Evolutionary conservation across 2,329 filamentous ascomycete genomes (phyloP), one percentile per base, ranked within the genome.

Genomic region (Fusarium sp.): DNA sequence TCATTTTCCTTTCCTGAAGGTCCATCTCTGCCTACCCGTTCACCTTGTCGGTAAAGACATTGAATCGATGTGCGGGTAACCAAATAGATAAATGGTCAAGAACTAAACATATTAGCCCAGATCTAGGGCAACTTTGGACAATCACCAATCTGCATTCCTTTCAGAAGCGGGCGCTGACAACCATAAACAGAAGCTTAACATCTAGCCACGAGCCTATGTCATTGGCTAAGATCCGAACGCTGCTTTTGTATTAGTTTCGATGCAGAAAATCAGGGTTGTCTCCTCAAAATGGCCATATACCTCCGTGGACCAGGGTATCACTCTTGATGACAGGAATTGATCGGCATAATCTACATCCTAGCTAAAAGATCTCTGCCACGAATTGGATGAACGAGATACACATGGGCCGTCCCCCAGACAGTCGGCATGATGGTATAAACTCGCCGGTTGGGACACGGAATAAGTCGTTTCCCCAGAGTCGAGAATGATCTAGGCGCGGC

Each of bases 161-260:
- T n/a, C n/a, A 10, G 28, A n/a, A 62, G 33, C 16, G 26, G 26
- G 6, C 47, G 5, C 20, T 1, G 16, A 33, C 36, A 62, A 62
- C 59, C 49, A 36, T 47, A 62, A 62, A 56, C 47, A 41, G 36
- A 62, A 62, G 57, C 41, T 62, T 62, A 56, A 62, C 1, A 2
- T 2, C 2, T 47, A 62, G 47, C 41, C 37, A 38, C 18, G 1
- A 2, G 11, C 2, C 9, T 5, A 33, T 2, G 13, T 23, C 15
- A 6, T 23, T 34, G 13, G 7, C 11, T 2, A 8, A 8, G 4
- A 0, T 30, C 5, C n/a, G 3, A 1, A 9, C 16, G 18, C 36
- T 42, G 47, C 23, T 23, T 62, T 37, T 33, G 30, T 56, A 26
- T 33, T 62, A 57, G 59, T 30, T 4, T n/a, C 7, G 4, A 1